Conservation (phyloP, 148 eudicot species). For the Suaeda aralocaspica region DNA sequence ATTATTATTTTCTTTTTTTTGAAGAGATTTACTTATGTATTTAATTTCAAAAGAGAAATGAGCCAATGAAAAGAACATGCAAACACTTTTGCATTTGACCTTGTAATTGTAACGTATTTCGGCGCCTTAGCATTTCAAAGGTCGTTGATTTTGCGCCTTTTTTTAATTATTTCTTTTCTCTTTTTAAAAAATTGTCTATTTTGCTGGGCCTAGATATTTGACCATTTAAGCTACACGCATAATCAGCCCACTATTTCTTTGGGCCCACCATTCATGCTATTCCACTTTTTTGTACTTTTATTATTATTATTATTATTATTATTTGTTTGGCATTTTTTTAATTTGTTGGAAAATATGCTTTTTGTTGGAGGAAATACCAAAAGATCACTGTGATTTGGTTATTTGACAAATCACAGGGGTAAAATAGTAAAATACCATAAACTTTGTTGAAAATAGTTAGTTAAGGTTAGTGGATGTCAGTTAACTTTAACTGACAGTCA, state of each 20-base stretch:
- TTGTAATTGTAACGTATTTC: conserved; percentile 15
- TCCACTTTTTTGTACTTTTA: not conserved
- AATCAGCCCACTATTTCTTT: conserved; percentile 13
- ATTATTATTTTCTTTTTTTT: no score
- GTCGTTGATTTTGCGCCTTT: not conserved
- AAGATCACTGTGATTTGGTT: no score
- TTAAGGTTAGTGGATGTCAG: no score
- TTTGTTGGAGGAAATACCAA: no score
- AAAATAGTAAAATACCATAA: no score
- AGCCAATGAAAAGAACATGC: not conserved
- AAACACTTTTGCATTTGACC: conserved; percentile 4
- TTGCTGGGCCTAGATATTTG: conserved; percentile 17
- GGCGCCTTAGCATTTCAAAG: conserved; percentile 17
- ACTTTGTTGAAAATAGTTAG: no score
- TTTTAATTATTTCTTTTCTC: not conserved
- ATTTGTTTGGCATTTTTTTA: not conserved
- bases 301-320: not conserved
- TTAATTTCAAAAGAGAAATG: not conserved
- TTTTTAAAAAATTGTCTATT: not conserved
- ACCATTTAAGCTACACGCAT: conserved; percentile 5
- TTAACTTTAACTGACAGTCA: no score
- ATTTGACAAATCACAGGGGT: no score
- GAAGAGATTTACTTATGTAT: no score
- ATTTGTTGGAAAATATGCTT: no score
- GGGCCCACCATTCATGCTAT: not conserved